A percentile compares a stretch with the other conserved stretches of the same genome.
These are phyloP conservation scores for Nymphaea thermarum DNA, from an alignment of 164 flowering plant species.

Conservation along the genomic window DNA sequence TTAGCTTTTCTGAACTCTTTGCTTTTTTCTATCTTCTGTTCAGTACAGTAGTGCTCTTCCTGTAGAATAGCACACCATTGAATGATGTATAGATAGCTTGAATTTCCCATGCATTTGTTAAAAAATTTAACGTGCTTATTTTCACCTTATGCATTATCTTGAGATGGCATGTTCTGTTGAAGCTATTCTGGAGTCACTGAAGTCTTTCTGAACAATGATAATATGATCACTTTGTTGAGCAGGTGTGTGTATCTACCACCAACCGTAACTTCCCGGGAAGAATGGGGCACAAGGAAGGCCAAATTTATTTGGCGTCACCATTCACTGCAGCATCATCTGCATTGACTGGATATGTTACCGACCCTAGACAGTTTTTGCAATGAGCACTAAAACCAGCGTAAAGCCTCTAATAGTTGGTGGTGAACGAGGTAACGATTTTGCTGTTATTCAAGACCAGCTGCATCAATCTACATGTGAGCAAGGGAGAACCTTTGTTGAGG, in stretches of 20 bases:
- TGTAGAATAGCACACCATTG: no score
- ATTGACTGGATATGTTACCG: slow-evolving; percentile 91
- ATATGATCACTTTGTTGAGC: slow-evolving; percentile 6
- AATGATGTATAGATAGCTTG: no score
- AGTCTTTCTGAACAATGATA: no score
- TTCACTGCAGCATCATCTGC: slow-evolving; percentile 97
- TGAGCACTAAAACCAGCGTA: slow-evolving; percentile 9
- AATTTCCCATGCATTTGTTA: no score
- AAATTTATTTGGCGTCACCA: slow-evolving; percentile 92
- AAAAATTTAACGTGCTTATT: no score
- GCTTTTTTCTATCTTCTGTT: no score
- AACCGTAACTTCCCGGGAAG: slow-evolving; percentile 97
- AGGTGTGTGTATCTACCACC: slow-evolving; percentile 97
- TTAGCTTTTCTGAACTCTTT: no score
- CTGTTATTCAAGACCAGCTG: not conserved
- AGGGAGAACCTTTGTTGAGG: not conserved
- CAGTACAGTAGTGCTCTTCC: no score
- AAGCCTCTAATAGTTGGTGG: not conserved
- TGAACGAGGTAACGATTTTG: not conserved
- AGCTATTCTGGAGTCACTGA: no score
- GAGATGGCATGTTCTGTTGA: no score
- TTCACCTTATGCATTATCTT: no score
- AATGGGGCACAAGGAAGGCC: slow-evolving; percentile 98
- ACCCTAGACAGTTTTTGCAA: slow-evolving; percentile 89
- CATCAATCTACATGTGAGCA: not conserved